These are phyloP conservation scores for Raphidocelis subcapitata DNA, from an alignment of 139 green algal genomes.

Conservation along the genomic window DNA sequence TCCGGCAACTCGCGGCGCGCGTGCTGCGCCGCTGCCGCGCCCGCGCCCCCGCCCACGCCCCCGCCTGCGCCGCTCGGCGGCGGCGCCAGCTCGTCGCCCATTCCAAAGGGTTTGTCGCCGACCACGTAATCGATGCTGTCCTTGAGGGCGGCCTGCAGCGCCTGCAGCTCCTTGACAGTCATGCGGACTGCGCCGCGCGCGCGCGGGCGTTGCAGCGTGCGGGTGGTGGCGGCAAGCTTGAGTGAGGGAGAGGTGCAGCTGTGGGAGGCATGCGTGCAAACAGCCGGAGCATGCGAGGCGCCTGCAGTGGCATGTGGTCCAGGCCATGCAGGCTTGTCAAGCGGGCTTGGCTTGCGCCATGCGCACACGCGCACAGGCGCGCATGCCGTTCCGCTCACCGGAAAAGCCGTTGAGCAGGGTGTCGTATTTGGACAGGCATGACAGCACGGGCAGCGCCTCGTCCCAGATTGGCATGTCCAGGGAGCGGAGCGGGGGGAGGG, in stretches of 20 bases:
- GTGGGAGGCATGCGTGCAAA: background rate
- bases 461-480: too few relatives aligned
- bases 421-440: slow-evolving; percentile 2
- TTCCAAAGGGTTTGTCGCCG: slow-evolving; percentile 11
- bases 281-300: background rate
- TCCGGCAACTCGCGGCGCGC: slow-evolving; percentile 1
- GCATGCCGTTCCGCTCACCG: background rate
- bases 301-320: background rate
- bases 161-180: slow-evolving; percentile 17
- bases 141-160: slow-evolving; percentile 23
- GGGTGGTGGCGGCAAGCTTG: background rate
- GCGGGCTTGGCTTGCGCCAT: background rate
- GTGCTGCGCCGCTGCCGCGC: background rate
- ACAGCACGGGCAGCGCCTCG: background rate
- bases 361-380: background rate
- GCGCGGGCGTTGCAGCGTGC: too few relatives aligned
- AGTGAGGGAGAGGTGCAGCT: background rate
- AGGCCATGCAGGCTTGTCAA: background rate
- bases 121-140: slow-evolving; percentile 18
- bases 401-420: slow-evolving; percentile 20
- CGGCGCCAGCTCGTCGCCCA: background rate
- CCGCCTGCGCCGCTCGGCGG: background rate
- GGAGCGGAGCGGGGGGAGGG: too few relatives aligned
- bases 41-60: background rate
- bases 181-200: slow-evolving; percentile 15